phyloP scores from a whole-genome alignment of 768 basidiomycete species.

The Artomyces pyxidatus region DNA sequence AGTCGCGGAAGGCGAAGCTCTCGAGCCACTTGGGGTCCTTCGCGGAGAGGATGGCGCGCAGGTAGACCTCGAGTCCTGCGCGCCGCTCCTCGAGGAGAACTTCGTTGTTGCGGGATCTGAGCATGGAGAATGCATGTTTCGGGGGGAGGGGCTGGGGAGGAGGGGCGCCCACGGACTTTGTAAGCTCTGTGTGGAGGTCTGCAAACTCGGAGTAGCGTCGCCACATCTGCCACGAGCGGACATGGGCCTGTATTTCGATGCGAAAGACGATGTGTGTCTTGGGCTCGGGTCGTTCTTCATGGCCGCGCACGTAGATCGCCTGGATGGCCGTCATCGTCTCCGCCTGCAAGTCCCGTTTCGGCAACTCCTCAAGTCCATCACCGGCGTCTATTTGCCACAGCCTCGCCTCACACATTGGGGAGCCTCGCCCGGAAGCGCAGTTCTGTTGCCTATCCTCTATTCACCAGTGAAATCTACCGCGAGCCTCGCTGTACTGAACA shows the following conservation, averaged over 20 bases:
- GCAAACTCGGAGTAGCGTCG: conserved; percentile 93
- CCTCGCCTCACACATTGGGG: too few relatives aligned
- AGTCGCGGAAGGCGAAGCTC: conserved; percentile 70
- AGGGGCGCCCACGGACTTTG: conserved; percentile 66
- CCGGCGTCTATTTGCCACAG: too few relatives aligned
- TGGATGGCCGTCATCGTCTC: conserved; percentile 73
- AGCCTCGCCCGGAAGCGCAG: too few relatives aligned
- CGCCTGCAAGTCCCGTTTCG: too few relatives aligned
- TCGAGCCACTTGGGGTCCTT: conserved; percentile 84
- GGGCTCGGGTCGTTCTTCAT: conserved; percentile 61
- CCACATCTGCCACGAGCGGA: conserved; percentile 91
- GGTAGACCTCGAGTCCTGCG: conserved; percentile 70
- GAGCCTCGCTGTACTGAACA: too few relatives aligned
- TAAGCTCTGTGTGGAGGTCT: conserved; percentile 76
- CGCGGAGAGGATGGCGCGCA: conserved; percentile 76
- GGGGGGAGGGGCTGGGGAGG: conserved; percentile 79
- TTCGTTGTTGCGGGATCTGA: conserved; percentile 48
- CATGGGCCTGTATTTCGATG: conserved; percentile 80
- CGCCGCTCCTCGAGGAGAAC: conserved; percentile 72
- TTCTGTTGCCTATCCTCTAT: too few relatives aligned
- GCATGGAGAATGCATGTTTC: conserved; percentile 70
- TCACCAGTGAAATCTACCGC: too few relatives aligned
- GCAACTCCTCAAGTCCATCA: too few relatives aligned
- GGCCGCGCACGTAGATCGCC: conserved; percentile 59
- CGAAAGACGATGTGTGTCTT: conserved; percentile 78